Conservation (phyloP, 176 grass and related monocot species). For the Secale cereale region DNA sequence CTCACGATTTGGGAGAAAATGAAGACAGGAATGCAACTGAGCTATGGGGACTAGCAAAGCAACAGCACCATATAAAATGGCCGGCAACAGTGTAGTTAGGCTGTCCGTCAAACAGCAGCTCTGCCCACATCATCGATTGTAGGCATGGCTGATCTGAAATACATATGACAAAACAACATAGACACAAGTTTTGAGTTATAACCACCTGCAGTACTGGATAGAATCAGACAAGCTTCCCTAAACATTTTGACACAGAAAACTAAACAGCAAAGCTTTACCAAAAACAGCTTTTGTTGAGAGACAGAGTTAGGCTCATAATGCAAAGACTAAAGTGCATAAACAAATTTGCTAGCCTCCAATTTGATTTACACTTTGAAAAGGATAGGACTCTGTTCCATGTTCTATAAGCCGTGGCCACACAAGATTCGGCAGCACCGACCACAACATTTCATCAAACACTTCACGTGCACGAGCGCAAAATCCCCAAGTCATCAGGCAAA, state of each 20-base stretch:
- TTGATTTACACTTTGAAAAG: neutral
- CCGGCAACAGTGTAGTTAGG: neutral
- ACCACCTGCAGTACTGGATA: neutral
- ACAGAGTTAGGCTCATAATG: neutral
- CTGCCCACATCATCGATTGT: neutral
- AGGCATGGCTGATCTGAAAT: neutral
- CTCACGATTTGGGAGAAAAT: neutral
- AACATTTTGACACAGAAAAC: neutral
- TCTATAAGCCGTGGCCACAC: neutral
- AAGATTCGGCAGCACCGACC: neutral
- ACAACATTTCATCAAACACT: neutral
- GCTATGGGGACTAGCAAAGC: neutral
- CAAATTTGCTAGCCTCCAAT: neutral
- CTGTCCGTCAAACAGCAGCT: neutral
- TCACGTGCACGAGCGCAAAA: neutral
- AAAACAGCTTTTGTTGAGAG: neutral
- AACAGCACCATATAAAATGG: too few relatives aligned
- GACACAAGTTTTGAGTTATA: neutral
- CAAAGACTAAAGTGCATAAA: neutral
- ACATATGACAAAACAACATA: neutral
- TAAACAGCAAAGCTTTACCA: neutral
- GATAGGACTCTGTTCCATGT: neutral
- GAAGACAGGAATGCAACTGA: neutral
- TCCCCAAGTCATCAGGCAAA: neutral
- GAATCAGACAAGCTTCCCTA: neutral